These are phyloP conservation scores for Farysia itapuensis DNA, from an alignment of 1,284 basidiomycete species.

Conservation along the genomic window DNA sequence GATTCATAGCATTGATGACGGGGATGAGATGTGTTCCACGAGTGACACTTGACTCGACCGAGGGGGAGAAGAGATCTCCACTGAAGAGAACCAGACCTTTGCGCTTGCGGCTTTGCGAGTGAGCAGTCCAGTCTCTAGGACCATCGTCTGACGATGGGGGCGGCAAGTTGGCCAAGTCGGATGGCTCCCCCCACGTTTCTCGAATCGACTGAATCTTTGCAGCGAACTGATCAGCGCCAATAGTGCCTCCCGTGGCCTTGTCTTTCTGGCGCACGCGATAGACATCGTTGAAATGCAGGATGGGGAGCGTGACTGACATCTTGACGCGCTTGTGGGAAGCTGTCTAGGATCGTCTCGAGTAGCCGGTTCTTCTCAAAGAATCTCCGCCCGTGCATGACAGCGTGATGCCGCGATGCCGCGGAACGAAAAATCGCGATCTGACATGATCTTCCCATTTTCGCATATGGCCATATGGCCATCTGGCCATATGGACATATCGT, in stretches of 20 bases:
- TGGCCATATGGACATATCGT: no score
- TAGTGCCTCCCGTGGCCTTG: constrained; percentile 13
- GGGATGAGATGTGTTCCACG: constrained; percentile 86
- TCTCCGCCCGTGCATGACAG: no score
- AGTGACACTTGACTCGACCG: constrained; percentile 81
- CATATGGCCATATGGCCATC: no score
- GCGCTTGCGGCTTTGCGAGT: constrained; percentile 12
- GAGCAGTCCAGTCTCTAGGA: constrained; percentile 13
- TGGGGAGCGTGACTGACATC: constrained; percentile 37
- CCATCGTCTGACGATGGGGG: constrained; percentile 1
- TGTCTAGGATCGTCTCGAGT: background rate
- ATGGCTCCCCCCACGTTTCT: constrained; percentile 40
- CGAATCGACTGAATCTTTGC: constrained; percentile 51
- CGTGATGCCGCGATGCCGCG: no score
- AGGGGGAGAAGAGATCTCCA: constrained; percentile 74
- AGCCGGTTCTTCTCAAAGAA: no score
- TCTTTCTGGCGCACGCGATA: constrained; percentile 47
- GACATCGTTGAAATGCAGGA: constrained; percentile 53
- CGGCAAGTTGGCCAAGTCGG: constrained; percentile 10
- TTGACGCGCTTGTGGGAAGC: background rate
- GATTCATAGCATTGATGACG: constrained; percentile 37
- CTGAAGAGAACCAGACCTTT: constrained; percentile 79
- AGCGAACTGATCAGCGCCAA: constrained; percentile 62
- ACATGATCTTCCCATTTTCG: no score
- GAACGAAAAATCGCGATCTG: no score